These are phyloP conservation scores for Penicillium roqueforti DNA, from an alignment of 495 filamentous ascomycete genomes.

Conservation along the genomic window DNA sequence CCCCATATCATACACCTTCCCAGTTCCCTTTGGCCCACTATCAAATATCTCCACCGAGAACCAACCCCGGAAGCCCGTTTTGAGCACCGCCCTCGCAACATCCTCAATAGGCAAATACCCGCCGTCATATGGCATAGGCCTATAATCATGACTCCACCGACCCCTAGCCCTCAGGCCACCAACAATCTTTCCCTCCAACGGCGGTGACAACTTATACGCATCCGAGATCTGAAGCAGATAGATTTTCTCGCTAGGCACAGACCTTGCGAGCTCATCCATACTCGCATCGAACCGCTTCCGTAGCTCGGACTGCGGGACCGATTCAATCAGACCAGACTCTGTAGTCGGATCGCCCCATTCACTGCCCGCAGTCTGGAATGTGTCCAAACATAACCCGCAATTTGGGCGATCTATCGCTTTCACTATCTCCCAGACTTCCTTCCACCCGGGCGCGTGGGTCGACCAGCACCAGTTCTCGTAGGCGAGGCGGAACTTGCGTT, in stretches of 20 bases:
- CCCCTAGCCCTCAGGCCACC: conserved; percentile 54
- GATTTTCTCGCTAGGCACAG: conserved; percentile 66
- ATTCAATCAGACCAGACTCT: conserved; percentile 53
- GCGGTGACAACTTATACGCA: conserved; percentile 59
- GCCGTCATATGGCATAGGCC: conserved; percentile 66
- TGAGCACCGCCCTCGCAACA: conserved; percentile 61
- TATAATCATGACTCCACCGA: conserved; percentile 67
- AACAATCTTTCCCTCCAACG: conserved; percentile 44
- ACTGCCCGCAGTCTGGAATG: conserved; percentile 71
- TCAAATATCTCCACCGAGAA: conserved; percentile 78
- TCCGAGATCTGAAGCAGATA: conserved; percentile 74
- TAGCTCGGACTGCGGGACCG: conserved; percentile 38
- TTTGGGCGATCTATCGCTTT: conserved; percentile 57
- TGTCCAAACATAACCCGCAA: conserved; percentile 75
- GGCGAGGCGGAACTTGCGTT: conserved; percentile 55
- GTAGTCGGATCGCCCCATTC: conserved; percentile 77
- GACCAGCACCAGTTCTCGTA: conserved; percentile 91
- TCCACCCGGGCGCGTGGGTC: conserved; percentile 65
- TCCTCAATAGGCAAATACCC: conserved; percentile 69
- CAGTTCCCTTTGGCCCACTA: conserved; percentile 53
- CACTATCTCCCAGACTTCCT: conserved; percentile 63
- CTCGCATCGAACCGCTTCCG: conserved; percentile 47
- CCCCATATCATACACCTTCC: conserved; percentile 55
- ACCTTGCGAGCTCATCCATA: conserved; percentile 49
- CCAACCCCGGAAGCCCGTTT: conserved; percentile 68